Evolutionary conservation across 2,329 filamentous ascomycete species (phyloP), one percentile per base, ranked within the genome.

Genomic region (Colletotrichum cordylinicola): DNA sequence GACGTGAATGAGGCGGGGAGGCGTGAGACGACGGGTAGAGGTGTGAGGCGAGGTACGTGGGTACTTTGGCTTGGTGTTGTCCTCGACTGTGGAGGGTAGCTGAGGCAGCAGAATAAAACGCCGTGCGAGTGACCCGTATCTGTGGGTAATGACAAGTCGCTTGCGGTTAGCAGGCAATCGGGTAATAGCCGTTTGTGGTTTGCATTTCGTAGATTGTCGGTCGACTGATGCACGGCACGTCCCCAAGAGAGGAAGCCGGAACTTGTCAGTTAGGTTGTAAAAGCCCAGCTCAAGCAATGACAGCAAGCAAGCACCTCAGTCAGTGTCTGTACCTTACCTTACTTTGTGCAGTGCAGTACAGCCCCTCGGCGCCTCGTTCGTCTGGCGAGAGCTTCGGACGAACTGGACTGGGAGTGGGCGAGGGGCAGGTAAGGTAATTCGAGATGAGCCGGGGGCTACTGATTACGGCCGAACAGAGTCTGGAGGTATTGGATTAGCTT

Each of bases 351-450:
- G 29, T 37, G 48, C 62, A 16, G 71, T 74, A 74, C 73, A 75
- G 69, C 73, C 73, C 73, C 69, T 72, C 73, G 69, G 69, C 73
- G 73, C 73, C 73, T 67, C 73, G 55, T 61, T 75, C 16, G 69
- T 67, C 39, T 62, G 62, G 62, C 24, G 24, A 64, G 16, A 33
- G 39, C 39, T 56, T 70, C 56, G 39, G 56, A 64, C 56, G 56
- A 52, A 60, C 55, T 35, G 62, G 69, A 48, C 39, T n/a, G 31
- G 24, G 48, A 24, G 27, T 18, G 37, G n/a, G 29, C 70, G 37
- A 35, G 21, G 62, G 21, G 43, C 21, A 72, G 35, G 68, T 58
- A 31, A 13, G 27, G 4, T 31, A 31, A 8, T 65, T 13, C 58
- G 60, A 55, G 61, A 35, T 55, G 62, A 21, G 35, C 13, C 5